Conservation (phyloP, 371 early-diverging fungal species). For the Syncephalis plumigaleata region DNA sequence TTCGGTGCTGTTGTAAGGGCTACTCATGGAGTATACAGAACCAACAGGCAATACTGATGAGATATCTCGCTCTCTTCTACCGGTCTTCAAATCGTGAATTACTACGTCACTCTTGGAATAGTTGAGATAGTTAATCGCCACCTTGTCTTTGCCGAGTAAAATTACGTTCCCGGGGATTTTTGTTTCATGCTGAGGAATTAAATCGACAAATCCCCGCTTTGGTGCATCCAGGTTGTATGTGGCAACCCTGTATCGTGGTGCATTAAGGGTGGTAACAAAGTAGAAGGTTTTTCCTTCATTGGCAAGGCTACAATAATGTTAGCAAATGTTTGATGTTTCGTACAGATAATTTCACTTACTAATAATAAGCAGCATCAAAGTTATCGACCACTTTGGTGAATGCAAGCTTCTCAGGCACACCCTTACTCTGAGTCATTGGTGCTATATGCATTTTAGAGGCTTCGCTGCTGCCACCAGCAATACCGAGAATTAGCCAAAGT, state of each 20-base stretch:
- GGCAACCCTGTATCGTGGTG: constrained; percentile 33
- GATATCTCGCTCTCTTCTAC: too few species aligned
- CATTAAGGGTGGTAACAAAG: constrained; percentile 33
- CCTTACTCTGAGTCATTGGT: constrained; percentile 12
- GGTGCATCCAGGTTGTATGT: constrained; percentile 31
- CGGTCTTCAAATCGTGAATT: too few species aligned
- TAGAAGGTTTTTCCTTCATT: constrained; percentile 35
- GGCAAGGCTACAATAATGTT: constrained; percentile 14
- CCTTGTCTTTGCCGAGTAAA: constrained; percentile 27
- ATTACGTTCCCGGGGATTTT: constrained; percentile 19
- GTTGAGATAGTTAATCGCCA: constrained; percentile 28
- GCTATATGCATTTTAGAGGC: constrained; percentile 25
- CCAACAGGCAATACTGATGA: too few species aligned
- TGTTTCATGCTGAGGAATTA: constrained; percentile 26
- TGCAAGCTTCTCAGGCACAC: neutral
- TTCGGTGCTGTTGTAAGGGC: constrained; percentile 16
- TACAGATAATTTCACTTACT: constrained; percentile 9
- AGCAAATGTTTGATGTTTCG: neutral
- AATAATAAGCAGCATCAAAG: constrained; percentile 22
- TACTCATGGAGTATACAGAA: constrained; percentile 20
- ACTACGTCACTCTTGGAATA: constrained; percentile 31
- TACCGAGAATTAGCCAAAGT: constrained; percentile 22
- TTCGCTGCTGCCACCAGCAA: constrained; percentile 19
- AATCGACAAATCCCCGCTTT: constrained; percentile 24
- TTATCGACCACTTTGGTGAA: constrained; percentile 21